phyloP scores from a whole-genome alignment of 345 rosid genomes.

The Arabis alpina region DNA sequence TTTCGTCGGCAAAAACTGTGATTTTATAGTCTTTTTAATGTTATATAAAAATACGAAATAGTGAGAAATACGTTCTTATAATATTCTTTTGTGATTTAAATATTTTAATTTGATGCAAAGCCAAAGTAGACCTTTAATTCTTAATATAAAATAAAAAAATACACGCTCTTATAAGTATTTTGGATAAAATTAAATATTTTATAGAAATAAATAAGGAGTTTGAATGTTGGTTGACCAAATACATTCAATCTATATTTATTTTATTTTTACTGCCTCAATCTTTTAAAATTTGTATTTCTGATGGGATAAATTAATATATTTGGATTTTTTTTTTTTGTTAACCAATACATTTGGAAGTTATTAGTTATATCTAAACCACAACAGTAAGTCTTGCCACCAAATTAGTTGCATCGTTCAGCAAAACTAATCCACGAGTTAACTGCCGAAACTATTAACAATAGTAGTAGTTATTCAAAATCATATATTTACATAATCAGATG shows the following conservation, averaged over 20 bases:
- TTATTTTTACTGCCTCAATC: too few relatives aligned
- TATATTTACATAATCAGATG: neutral
- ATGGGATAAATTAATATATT: neutral
- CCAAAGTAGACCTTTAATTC: conserved; percentile 16
- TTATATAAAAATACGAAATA: neutral
- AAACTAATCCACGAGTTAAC: conserved; percentile 35
- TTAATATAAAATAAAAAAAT: neutral
- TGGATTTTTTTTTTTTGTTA: neutral
- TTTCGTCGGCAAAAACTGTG: conserved; percentile 38
- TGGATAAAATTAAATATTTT: neutral
- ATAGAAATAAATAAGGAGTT: neutral
- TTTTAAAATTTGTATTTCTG: neutral
- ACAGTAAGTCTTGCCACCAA: neutral
- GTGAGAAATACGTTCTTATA: neutral
- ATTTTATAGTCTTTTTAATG: conserved; percentile 23
- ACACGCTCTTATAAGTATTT: conserved; percentile 12
- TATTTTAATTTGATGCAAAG: neutral
- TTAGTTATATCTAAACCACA: conserved; percentile 34
- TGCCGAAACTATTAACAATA: neutral
- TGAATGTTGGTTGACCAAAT: conserved; percentile 42
- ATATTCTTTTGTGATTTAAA: neutral
- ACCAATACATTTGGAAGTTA: neutral
- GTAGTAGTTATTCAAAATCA: neutral
- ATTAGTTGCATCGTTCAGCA: conserved; percentile 16
- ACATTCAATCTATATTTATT: conserved; percentile 12